These are phyloP conservation scores for Brassica nigra DNA, from an alignment of 345 rosid species.

Conservation along the genomic window DNA sequence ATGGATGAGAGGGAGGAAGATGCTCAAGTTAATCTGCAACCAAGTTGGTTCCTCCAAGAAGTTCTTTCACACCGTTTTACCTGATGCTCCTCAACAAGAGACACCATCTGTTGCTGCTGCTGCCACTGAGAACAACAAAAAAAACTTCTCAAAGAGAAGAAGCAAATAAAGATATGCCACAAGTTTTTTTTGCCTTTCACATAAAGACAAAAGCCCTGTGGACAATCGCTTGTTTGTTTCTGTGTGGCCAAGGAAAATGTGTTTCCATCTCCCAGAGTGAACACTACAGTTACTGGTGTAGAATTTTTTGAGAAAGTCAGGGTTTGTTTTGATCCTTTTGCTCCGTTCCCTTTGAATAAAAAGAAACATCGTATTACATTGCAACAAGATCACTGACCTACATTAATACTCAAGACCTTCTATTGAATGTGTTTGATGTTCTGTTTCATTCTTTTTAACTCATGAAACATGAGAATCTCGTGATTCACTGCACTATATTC, in stretches of 20 bases:
- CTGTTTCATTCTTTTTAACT: slow-evolving; percentile 28
- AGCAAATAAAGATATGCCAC: slow-evolving; percentile 15
- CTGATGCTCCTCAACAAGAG: slow-evolving; percentile 63
- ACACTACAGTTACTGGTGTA: slow-evolving; percentile 19
- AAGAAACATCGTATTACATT: not conserved
- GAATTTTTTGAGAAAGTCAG: slow-evolving; percentile 3
- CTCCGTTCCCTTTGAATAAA: slow-evolving; percentile 6
- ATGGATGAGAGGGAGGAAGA: slow-evolving; percentile 95
- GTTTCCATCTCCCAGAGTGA: not conserved
- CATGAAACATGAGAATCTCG: not conserved
- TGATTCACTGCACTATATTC: not conserved
- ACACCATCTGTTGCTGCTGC: slow-evolving; percentile 28
- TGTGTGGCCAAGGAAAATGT: not conserved
- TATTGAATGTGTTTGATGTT: not conserved
- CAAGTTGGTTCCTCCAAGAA: slow-evolving; percentile 80
- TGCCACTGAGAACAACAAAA: slow-evolving; percentile 13
- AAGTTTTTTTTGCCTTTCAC: not conserved
- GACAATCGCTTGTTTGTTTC: slow-evolving; percentile 8
- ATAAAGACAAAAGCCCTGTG: slow-evolving; percentile 3
- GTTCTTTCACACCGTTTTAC: slow-evolving; percentile 66
- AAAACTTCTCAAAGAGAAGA: slow-evolving; percentile 12
- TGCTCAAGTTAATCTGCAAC: slow-evolving; percentile 82
- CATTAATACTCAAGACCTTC: not conserved
- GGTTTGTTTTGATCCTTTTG: slow-evolving; percentile 5
- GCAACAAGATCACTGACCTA: not conserved